A percentile compares a stretch with the other conserved stretches of the same genome.
Evolutionary conservation across 2,329 filamentous ascomycete genomes (phyloP).

Genomic region (Alternaria brassicicola): DNA sequence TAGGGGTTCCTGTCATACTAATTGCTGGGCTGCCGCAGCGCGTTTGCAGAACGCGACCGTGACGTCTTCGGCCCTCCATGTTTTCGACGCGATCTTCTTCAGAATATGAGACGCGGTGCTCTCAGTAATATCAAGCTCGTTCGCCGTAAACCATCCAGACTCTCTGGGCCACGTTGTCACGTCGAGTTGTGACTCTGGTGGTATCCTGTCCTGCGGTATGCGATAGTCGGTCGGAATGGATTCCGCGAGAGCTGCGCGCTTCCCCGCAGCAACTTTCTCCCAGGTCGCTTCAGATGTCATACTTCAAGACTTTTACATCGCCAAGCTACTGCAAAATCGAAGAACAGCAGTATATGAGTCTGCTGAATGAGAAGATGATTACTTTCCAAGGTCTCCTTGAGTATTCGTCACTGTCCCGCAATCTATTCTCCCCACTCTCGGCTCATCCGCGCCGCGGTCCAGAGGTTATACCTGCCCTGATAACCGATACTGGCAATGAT

Average conservation of each 20-base stretch:
- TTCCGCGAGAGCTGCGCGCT: conserved; percentile 52
- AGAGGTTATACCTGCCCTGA: conserved; percentile 7
- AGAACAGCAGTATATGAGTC: neutral
- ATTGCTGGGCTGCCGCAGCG: conserved; percentile 61
- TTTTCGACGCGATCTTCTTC: conserved; percentile 47
- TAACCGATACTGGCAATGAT: conserved; percentile 21
- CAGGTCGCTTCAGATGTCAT: conserved; percentile 41
- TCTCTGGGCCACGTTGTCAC: conserved; percentile 61
- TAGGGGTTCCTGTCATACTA: conserved; percentile 45
- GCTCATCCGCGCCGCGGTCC: conserved; percentile 18
- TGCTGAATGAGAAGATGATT: neutral
- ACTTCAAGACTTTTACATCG: neutral
- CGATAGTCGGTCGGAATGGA: conserved; percentile 66
- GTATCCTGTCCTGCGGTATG: conserved; percentile 60
- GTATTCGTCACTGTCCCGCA: conserved; percentile 12
- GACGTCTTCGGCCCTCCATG: conserved; percentile 60
- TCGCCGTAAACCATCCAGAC: conserved; percentile 65
- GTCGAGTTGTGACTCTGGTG: conserved; percentile 60
- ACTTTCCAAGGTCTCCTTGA: neutral
- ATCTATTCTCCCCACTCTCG: conserved; percentile 31
- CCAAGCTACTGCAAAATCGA: conserved; percentile 1
- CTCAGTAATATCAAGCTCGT: conserved; percentile 59
- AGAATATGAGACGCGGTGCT: conserved; percentile 51
- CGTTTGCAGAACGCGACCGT: conserved; percentile 61
- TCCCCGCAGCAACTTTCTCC: conserved; percentile 53